phyloP scores from a whole-genome alignment of 2,329 filamentous ascomycete species.

The Pezicula neosporulosa region DNA sequence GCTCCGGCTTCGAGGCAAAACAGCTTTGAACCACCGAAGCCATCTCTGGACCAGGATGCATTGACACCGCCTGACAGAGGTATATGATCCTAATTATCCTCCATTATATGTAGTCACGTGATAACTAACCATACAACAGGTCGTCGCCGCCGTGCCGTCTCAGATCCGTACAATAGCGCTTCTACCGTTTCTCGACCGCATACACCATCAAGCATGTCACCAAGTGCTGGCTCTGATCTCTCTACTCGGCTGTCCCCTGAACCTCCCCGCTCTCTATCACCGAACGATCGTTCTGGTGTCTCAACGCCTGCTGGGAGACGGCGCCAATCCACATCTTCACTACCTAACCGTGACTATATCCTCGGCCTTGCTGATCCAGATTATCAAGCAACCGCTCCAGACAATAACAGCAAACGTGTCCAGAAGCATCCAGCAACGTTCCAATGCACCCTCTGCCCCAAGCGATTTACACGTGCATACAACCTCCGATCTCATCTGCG shows the following conservation, averaged over 20 bases:
- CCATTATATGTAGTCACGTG: not conserved
- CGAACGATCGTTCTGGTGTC: slow-evolving; percentile 50
- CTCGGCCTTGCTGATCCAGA: slow-evolving; percentile 86
- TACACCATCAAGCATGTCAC: slow-evolving; percentile 50
- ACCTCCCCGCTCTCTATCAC: slow-evolving; percentile 54
- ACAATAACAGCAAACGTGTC: slow-evolving; percentile 68
- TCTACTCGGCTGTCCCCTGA: slow-evolving; percentile 38
- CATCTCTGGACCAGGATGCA: slow-evolving; percentile 66
- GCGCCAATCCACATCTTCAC: slow-evolving; percentile 60
- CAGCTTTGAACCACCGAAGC: slow-evolving; percentile 64
- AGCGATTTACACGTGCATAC: slow-evolving; percentile 94
- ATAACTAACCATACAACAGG: slow-evolving; percentile 21
- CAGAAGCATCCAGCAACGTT: slow-evolving; percentile 98
- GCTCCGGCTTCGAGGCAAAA: slow-evolving; percentile 69
- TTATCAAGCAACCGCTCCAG: slow-evolving; percentile 63
- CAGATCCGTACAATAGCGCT: slow-evolving; percentile 27
- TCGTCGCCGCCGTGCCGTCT: slow-evolving; percentile 30
- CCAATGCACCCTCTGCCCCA: slow-evolving; percentile 89
- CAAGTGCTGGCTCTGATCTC: slow-evolving; percentile 48
- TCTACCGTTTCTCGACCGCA: slow-evolving; percentile 42
- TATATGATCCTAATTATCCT: slow-evolving; percentile 30
- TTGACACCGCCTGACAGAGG: slow-evolving; percentile 76
- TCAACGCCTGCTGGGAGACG: slow-evolving; percentile 39
- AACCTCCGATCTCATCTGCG: slow-evolving; percentile 93
- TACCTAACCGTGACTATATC: slow-evolving; percentile 69